Evolutionary conservation across 202 grass and related monocot species (phyloP).

Genomic region (Saccharum hybrid): DNA sequence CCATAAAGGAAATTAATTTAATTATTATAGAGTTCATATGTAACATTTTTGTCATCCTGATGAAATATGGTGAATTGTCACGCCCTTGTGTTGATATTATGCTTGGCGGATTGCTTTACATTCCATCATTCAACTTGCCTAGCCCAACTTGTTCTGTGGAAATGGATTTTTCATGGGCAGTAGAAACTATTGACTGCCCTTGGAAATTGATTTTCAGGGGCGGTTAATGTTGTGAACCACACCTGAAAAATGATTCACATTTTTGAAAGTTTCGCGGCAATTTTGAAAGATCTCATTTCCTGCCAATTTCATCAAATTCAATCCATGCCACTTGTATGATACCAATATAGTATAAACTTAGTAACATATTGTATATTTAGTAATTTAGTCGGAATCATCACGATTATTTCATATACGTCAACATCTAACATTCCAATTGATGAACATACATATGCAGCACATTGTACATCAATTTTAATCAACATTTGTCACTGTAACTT

Average conservation of each 20-base stretch:
- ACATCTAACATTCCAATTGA: no score
- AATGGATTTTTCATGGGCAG: neutral
- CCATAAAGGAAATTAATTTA: constrained; percentile 5
- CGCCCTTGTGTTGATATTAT: neutral
- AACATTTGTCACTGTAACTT: no score
- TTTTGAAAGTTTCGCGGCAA: neutral
- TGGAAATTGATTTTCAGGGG: neutral
- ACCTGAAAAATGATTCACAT: no score
- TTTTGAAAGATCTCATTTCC: neutral
- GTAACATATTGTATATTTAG: no score
- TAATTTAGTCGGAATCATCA: no score
- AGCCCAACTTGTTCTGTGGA: neutral
- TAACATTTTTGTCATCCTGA: neutral
- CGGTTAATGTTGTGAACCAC: neutral
- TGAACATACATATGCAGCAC: no score
- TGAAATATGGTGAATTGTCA: neutral
- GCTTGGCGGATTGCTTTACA: neutral
- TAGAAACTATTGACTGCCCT: neutral
- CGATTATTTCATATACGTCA: no score
- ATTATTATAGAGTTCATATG: neutral
- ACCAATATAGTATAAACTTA: no score
- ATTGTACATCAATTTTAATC: no score
- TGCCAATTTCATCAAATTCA: neutral
- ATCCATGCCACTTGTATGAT: no score
- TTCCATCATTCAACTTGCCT: constrained; percentile 4